A percentile compares a stretch with the other conserved stretches of the same genome.
These are phyloP conservation scores for Brassica rapa DNA, from an alignment of 345 rosid species.

Conservation along the genomic window DNA sequence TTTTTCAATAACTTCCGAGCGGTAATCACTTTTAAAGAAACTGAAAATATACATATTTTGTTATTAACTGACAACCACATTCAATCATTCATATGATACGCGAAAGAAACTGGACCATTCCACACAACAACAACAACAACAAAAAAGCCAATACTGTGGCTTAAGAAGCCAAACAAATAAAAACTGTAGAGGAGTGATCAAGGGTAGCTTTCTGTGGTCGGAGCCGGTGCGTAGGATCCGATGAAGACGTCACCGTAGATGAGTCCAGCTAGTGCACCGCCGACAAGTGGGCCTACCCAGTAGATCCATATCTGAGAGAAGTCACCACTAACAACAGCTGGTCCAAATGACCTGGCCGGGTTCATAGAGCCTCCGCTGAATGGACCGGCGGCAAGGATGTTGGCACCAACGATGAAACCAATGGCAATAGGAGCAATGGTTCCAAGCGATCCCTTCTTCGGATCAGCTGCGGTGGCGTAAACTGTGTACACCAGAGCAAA, in stretches of 20 bases:
- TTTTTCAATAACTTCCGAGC: no score
- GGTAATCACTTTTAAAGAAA: no score
- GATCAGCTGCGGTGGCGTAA: constrained; percentile 83
- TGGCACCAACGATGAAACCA: constrained; percentile 88
- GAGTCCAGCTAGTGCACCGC: constrained; percentile 84
- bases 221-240: constrained; percentile 50
- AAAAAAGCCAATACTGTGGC: neutral
- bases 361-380: constrained; percentile 94
- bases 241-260: constrained; percentile 73
- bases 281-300: constrained; percentile 80
- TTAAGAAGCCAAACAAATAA: neutral
- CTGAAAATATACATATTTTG: neutral
- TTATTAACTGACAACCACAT: constrained; percentile 11
- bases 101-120: constrained; percentile 19
- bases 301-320: constrained; percentile 70
- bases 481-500: constrained; percentile 83
- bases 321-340: constrained; percentile 77
- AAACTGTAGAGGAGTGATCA: constrained; percentile 16
- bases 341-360: constrained; percentile 88
- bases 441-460: constrained; percentile 72
- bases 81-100: neutral
- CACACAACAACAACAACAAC: constrained; percentile 11
- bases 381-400: constrained; percentile 88
- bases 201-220: constrained; percentile 30
- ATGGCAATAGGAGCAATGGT: constrained; percentile 80